These are phyloP conservation scores for Sporothrix humicola DNA, from an alignment of 2,329 filamentous ascomycete genomes.

Conservation along the genomic window DNA sequence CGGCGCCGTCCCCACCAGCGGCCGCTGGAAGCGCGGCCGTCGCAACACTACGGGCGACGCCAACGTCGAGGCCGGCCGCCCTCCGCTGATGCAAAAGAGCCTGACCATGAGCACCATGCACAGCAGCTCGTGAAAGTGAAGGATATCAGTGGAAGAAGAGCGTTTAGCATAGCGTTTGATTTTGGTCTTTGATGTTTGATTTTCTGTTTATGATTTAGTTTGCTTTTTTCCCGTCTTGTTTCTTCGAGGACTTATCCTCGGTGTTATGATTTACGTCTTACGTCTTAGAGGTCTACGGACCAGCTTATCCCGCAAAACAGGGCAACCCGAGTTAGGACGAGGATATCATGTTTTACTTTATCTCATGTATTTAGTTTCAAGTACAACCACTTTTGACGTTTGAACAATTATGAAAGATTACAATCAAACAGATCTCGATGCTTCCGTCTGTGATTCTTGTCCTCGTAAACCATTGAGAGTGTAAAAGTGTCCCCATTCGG, in stretches of 20 bases:
- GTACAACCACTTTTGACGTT: background rate
- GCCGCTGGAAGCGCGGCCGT: background rate
- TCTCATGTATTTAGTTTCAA: background rate
- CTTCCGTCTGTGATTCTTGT: no score
- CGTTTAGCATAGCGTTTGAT: background rate
- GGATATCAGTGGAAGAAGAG: background rate
- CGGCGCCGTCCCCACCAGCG: background rate
- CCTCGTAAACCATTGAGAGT: no score
- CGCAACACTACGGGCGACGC: background rate
- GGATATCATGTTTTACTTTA: background rate
- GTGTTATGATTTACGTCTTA: constrained; percentile 7
- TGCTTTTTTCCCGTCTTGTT: background rate
- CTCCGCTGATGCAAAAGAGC: constrained; percentile 27
- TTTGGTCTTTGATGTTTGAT: background rate
- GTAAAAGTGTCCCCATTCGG: background rate
- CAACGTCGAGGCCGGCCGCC: constrained; percentile 16
- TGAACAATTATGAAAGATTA: background rate
- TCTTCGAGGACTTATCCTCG: no score
- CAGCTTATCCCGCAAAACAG: background rate
- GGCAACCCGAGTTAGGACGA: background rate
- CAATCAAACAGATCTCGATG: background rate
- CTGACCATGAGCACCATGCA: constrained; percentile 32
- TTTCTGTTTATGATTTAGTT: background rate
- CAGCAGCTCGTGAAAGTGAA: background rate
- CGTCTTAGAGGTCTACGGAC: constrained; percentile 14